phyloP scores from a whole-genome alignment of 2,329 filamentous ascomycete genomes.

The Colletotrichum phormii region DNA sequence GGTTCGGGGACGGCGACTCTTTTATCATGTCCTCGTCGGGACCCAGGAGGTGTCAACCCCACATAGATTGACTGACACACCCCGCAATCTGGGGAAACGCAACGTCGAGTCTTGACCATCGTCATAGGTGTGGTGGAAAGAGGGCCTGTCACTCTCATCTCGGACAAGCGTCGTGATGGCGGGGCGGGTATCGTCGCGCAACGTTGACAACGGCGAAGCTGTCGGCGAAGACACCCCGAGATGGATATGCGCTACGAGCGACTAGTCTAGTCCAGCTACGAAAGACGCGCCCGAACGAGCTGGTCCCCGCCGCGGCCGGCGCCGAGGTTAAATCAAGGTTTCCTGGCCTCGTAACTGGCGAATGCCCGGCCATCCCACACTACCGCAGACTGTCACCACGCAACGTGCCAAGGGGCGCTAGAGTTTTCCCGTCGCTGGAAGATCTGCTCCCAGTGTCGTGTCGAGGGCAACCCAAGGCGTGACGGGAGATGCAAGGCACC shows the following conservation, averaged over 20 bases:
- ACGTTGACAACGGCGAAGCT: not conserved
- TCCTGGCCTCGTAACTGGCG: too few relatives aligned
- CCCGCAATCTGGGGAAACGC: not conserved
- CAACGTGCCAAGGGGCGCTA: not conserved
- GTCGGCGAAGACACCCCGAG: slow-evolving; percentile 1
- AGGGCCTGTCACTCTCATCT: not conserved
- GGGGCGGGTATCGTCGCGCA: not conserved
- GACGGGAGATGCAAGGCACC: not conserved
- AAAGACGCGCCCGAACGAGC: not conserved
- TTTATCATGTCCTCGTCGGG: not conserved
- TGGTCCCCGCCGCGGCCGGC: not conserved
- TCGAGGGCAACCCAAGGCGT: not conserved
- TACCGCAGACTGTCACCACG: not conserved
- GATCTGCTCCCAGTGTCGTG: not conserved
- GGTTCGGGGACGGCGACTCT: not conserved
- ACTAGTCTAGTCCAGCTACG: not conserved
- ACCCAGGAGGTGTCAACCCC: not conserved
- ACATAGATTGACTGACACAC: too few relatives aligned
- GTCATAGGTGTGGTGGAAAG: not conserved
- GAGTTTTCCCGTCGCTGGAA: slow-evolving; percentile 26
- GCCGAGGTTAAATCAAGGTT: slow-evolving; percentile 4
- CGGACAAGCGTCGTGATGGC: not conserved
- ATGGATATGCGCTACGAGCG: not conserved
- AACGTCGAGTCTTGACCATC: not conserved
- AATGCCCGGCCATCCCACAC: not conserved